Evolutionary conservation across 2,329 filamentous ascomycete genomes (phyloP), one percentile per base, ranked within the genome.

Genomic region (Fusarium subtropicale): DNA sequence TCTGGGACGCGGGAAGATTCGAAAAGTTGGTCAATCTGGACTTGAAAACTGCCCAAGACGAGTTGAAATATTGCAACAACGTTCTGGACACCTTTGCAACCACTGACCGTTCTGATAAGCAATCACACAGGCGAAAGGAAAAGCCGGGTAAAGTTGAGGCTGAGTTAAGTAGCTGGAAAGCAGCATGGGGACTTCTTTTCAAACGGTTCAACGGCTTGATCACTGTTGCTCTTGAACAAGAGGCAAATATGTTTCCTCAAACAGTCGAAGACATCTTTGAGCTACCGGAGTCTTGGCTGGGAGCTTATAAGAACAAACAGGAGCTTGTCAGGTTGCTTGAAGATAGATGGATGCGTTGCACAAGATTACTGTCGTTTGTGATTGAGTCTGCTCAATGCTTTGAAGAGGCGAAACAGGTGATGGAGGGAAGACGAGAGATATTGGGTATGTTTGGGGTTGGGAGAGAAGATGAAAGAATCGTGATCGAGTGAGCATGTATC

Each of bases 391-490:
- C 36, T 7, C 57, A 56, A 36, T n/a, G 7, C 8, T 33, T 22
- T 11, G n/a, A 30, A 12, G 58, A 44, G 15, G 20, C 34, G 10
- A 48, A n/a, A 22, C 4, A n/a, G 13, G 31, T n/a, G 8, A 38
- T 63, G 2, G 42, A 56, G 20, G 57, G 42, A 11, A 46, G 60
- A 34, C 20, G 22, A 3, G 41, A 63, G 8, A 33, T 63, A 28
- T 26, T 53, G 4, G 38, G 36, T 13, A 63, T 63, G 30, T 63
- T 63, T 38, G 60, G 60, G 3, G 12, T 47, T 5, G 58, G 58
- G 24, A 63, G 58, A 24, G 48, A 63, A 10, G 33, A 15, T 4
- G 60, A 48, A 24, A 63, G 24, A 30, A 63, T 63, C 48, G 26
- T 56, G 9, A 38, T 63, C 3, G 58, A 63, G 39, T 63, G 28